These are phyloP conservation scores for Luffa aegyptiaca DNA, from an alignment of 306 rosid genomes.

Conservation along the genomic window DNA sequence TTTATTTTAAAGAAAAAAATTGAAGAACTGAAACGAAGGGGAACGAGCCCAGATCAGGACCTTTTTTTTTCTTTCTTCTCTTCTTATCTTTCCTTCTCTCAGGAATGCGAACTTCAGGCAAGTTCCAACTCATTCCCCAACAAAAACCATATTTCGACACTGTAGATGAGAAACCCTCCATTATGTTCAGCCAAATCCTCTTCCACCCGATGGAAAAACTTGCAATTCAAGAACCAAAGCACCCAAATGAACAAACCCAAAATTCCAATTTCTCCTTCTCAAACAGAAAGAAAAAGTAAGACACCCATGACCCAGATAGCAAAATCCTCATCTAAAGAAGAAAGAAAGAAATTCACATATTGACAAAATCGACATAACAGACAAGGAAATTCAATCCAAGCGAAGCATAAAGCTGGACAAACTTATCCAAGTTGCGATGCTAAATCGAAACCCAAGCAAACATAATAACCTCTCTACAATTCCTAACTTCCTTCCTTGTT, in stretches of 20 bases:
- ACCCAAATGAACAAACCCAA: background rate
- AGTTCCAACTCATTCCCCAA: background rate
- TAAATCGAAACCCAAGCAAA: slow-evolving; percentile 88
- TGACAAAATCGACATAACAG: slow-evolving; percentile 66
- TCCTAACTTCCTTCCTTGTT: slow-evolving; percentile 34
- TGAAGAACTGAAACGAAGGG: no score
- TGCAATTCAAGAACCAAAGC: background rate
- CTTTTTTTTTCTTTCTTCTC: no score
- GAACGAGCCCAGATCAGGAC: no score
- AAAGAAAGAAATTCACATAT: slow-evolving; percentile 40
- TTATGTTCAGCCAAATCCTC: background rate
- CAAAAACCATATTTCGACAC: background rate
- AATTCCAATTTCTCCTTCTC: background rate
- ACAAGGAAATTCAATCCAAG: slow-evolving; percentile 82
- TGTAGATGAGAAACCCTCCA: background rate
- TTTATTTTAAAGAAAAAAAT: no score
- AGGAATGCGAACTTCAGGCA: background rate
- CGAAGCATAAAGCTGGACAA: slow-evolving; percentile 59
- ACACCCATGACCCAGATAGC: background rate
- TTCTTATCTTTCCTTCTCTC: no score
- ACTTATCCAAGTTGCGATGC: slow-evolving; percentile 32
- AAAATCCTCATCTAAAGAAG: background rate
- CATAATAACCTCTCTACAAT: slow-evolving; percentile 60
- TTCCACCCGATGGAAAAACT: background rate
- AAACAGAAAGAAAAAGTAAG: background rate